Base-by-base conservation (phyloP, 768 basidiomycete genomes). In the Lepiota brunneoincarnata region DNA sequence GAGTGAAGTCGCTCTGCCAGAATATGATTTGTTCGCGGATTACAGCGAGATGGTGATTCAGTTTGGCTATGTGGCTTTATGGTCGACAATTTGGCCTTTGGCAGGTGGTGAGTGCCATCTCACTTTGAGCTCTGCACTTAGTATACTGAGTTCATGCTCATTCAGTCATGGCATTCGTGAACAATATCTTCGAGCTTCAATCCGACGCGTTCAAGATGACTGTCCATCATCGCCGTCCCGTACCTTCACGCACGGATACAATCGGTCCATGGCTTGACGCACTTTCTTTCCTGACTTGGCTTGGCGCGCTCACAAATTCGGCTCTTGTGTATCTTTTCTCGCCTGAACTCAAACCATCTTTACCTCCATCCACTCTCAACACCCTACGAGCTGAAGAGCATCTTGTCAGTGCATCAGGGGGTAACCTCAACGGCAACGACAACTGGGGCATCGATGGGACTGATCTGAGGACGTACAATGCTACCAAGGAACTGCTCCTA, bases 11-110 rank as follows among this genome's bases (percentile, higher is more conserved):
- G 80, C 82, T 21, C 74, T 95, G 44, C 90, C 94, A 0, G 85
- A 85, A 36, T 94, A 95, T 62, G 80, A 85, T 34, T 73, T 89
- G 5, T 94, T 92, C 62, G 81, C 75, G 49, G 96, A 98, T 71
- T 99, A 96, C 69, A 85, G 84, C 63, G 97, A 99, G 73, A 98
- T 99, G 95, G 91, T 91, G 14, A 88, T 89, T 7, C 93, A 95
- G 63, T 97, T 96, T 67, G 95, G 96, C 0, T 94, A 96, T 65
- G 84, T 98, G 26, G 84, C 84, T 6, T 74, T 98, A 18, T 98
- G 94, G 93, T 90, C 86, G 42, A 86, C 91, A 26, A 91, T 95
- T 55, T 98, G 94, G 93, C 93, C 95, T 2, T 75, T 98, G 15
- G 89, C 93, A 2, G 86, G 93, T 21, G 76, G 87, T 87, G 51